These are phyloP conservation scores for Venturia oleaginea DNA, from an alignment of 2,329 filamentous ascomycete genomes.

Conservation along the genomic window DNA sequence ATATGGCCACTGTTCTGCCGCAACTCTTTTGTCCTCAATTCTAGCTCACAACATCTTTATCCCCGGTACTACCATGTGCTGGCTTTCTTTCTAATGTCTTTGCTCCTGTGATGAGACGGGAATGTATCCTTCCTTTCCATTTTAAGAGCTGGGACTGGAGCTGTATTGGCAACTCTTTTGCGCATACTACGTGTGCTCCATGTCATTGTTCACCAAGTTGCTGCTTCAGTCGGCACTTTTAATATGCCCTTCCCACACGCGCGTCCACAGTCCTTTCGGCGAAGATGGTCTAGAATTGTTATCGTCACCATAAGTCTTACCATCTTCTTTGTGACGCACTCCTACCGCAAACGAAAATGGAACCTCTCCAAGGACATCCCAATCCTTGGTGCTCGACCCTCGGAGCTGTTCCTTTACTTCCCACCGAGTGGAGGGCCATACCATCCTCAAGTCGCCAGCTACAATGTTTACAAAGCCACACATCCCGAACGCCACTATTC, in stretches of 20 bases:
- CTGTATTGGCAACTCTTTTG: background rate
- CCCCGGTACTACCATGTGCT: background rate
- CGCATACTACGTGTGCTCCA: background rate
- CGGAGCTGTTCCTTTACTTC: slow-evolving; percentile 15
- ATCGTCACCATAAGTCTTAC: background rate
- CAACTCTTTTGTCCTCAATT: background rate
- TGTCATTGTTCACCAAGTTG: background rate
- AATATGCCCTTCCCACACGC: background rate
- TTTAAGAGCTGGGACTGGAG: background rate
- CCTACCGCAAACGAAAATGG: slow-evolving; percentile 7
- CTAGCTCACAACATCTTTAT: background rate
- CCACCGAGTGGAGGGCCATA: slow-evolving; percentile 14
- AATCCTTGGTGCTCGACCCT: slow-evolving; percentile 9
- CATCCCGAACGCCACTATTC: slow-evolving; percentile 38
- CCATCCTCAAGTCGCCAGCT: slow-evolving; percentile 14
- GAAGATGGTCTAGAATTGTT: background rate
- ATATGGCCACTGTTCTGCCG: background rate
- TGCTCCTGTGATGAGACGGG: background rate
- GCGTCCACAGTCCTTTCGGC: slow-evolving; percentile 4
- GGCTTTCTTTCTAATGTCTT: background rate
- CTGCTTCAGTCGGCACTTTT: background rate
- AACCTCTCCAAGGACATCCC: slow-evolving; percentile 6
- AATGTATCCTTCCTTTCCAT: background rate
- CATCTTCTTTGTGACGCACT: background rate
- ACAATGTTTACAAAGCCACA: slow-evolving; percentile 14